These are phyloP conservation scores for Melastoma malabathricum DNA, from an alignment of 345 rosid genomes.

Conservation along the genomic window DNA sequence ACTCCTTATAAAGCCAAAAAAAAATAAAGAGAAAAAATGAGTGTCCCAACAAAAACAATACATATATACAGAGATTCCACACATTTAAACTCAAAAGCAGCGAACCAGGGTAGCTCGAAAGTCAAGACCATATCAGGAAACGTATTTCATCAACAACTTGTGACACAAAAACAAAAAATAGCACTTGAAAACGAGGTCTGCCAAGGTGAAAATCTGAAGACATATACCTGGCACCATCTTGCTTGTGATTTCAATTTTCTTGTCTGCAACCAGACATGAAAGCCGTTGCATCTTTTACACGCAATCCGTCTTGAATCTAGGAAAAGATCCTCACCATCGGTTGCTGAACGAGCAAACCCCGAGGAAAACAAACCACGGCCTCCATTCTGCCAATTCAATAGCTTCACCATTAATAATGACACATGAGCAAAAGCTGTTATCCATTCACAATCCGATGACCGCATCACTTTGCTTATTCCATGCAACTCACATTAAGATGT, in stretches of 20 bases:
- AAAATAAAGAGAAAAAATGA: slow-evolving; percentile 7
- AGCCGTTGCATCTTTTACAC: slow-evolving; percentile 67
- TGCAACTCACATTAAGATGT: too few relatives aligned
- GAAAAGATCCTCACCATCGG: slow-evolving; percentile 40
- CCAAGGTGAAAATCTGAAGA: not conserved
- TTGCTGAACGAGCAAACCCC: slow-evolving; percentile 46
- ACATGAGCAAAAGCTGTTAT: too few relatives aligned
- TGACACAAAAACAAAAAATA: not conserved
- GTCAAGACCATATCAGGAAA: too few relatives aligned
- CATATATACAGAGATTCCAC: too few relatives aligned
- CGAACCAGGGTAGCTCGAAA: too few relatives aligned
- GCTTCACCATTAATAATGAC: not conserved
- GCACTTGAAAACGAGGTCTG: not conserved
- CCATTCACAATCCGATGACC: too few relatives aligned
- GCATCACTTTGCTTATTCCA: too few relatives aligned
- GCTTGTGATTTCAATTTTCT: slow-evolving; percentile 75
- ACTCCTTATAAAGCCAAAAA: slow-evolving; percentile 45
- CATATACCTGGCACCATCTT: slow-evolving; percentile 95
- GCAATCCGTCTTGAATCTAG: slow-evolving; percentile 80
- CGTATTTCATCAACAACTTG: not conserved
- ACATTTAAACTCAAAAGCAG: too few relatives aligned
- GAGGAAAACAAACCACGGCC: slow-evolving; percentile 48
- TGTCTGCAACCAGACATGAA: slow-evolving; percentile 71
- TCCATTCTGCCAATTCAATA: slow-evolving; percentile 31
- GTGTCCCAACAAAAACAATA: not conserved